Conservation (phyloP, 352 stramenopile genomes). For the Globisporangium paddicum region DNA sequence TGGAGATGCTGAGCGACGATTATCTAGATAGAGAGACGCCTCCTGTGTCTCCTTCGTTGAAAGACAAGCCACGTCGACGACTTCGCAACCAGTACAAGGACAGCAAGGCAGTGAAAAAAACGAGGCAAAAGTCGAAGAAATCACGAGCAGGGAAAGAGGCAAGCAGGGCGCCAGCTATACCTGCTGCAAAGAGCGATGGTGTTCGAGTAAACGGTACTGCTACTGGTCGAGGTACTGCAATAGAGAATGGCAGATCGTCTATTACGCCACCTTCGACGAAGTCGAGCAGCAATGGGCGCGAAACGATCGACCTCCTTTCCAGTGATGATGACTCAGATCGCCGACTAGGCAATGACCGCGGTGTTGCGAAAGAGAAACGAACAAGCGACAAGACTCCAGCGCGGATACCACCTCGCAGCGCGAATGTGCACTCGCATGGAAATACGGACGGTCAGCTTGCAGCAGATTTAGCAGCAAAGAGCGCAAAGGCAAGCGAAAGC, state of each 20-base stretch:
- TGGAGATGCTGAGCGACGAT: conserved; percentile 46
- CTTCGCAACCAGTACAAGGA: conserved; percentile 7
- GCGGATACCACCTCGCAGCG: background rate
- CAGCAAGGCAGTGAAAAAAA: conserved; percentile 17
- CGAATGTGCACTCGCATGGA: background rate
- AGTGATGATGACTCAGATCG: conserved; percentile 19
- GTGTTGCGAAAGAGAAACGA: background rate
- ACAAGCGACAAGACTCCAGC: background rate
- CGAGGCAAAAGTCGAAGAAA: conserved; percentile 17
- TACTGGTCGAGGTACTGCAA: background rate
- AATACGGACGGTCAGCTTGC: background rate
- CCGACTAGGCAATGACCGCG: background rate
- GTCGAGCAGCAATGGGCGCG: background rate
- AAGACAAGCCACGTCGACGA: conserved; percentile 20
- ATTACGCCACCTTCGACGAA: background rate
- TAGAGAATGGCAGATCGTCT: background rate
- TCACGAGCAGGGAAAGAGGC: conserved; percentile 11
- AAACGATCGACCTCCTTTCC: conserved; percentile 24
- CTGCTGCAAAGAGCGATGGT: background rate
- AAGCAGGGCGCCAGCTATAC: background rate
- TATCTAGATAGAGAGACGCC: conserved; percentile 31
- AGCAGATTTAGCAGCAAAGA: background rate
- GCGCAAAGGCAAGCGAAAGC: background rate
- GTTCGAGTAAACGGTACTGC: background rate
- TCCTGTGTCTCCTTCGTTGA: conserved; percentile 2